phyloP scores from a whole-genome alignment of 805 yeast species.

The Torulaspora indica region DNA sequence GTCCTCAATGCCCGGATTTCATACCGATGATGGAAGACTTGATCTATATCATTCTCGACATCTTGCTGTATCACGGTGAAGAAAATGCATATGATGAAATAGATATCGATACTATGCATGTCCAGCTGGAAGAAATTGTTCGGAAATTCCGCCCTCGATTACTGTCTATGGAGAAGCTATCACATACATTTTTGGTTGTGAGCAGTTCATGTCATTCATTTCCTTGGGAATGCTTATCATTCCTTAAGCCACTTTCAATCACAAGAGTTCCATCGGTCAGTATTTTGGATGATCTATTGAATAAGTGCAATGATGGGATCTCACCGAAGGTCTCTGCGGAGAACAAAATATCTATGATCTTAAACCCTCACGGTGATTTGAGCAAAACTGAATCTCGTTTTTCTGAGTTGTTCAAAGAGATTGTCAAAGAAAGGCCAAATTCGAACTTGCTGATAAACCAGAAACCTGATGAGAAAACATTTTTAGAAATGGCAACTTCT shows the following conservation, averaged over 20 bases:
- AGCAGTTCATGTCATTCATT: conserved; percentile 60
- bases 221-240: conserved; percentile 87
- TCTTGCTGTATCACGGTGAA: conserved; percentile 58
- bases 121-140: conserved; percentile 48
- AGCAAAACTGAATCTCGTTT: conserved; percentile 58
- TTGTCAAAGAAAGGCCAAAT: conserved; percentile 26
- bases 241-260: conserved; percentile 50
- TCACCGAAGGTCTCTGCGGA: conserved; percentile 23
- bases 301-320: conserved; percentile 13
- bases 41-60: conserved; percentile 57
- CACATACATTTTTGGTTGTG: conserved; percentile 67
- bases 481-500: conserved; percentile 41
- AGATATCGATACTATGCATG: conserved; percentile 51
- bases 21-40: conserved; percentile 54
- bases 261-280: conserved; percentile 71
- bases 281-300: conserved; percentile 40
- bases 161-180: conserved; percentile 11
- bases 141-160: conserved; percentile 29
- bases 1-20: conserved; percentile 26
- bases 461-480: conserved; percentile 54
- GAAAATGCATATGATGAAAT: conserved; percentile 61
- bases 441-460: conserved; percentile 55
- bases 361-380: conserved; percentile 83
- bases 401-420: conserved; percentile 38
- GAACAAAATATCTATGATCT: conserved; percentile 51